Evolutionary conservation across 2,329 filamentous ascomycete genomes (phyloP).

Genomic region (Aspergillus sp.): DNA sequence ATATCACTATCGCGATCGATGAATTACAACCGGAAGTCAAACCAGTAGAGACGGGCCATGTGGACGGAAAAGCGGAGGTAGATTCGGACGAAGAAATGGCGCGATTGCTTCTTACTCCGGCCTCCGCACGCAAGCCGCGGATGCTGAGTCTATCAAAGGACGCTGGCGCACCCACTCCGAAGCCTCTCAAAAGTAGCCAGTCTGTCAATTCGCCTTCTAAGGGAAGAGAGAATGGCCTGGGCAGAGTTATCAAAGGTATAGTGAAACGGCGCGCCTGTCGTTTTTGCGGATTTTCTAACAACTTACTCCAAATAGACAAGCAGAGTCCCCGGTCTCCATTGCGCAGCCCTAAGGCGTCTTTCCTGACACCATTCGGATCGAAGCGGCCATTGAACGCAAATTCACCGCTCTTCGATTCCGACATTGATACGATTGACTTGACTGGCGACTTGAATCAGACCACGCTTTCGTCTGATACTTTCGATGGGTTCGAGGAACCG

Average conservation of each 20-base stretch:
- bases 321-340: slow-evolving; percentile 25
- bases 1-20: slow-evolving; percentile 13
- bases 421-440: slow-evolving; percentile 50
- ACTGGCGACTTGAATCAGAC: slow-evolving; percentile 42
- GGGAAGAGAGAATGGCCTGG: slow-evolving; percentile 8
- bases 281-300: slow-evolving; percentile 5
- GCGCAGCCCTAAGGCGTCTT: slow-evolving; percentile 15
- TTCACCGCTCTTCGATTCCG: slow-evolving; percentile 21
- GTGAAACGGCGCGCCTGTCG: not conserved
- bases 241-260: slow-evolving; percentile 30
- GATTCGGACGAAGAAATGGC: slow-evolving; percentile 44
- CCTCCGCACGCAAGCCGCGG: slow-evolving; percentile 43
- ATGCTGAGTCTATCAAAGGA: slow-evolving; percentile 38
- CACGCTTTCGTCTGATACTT: slow-evolving; percentile 41
- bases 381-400: slow-evolving; percentile 19
- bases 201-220: slow-evolving; percentile 15
- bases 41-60: slow-evolving; percentile 20
- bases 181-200: slow-evolving; percentile 21
- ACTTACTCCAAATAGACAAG: slow-evolving; percentile 14
- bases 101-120: slow-evolving; percentile 45
- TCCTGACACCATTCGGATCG: slow-evolving; percentile 26
- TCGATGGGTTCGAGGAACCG: slow-evolving; percentile 46
- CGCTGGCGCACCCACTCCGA: slow-evolving; percentile 22
- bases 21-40: slow-evolving; percentile 15
- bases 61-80: slow-evolving; percentile 29